These are phyloP conservation scores for Pelargonium australe DNA, from an alignment of 441 rosid species.

Conservation along the genomic window DNA sequence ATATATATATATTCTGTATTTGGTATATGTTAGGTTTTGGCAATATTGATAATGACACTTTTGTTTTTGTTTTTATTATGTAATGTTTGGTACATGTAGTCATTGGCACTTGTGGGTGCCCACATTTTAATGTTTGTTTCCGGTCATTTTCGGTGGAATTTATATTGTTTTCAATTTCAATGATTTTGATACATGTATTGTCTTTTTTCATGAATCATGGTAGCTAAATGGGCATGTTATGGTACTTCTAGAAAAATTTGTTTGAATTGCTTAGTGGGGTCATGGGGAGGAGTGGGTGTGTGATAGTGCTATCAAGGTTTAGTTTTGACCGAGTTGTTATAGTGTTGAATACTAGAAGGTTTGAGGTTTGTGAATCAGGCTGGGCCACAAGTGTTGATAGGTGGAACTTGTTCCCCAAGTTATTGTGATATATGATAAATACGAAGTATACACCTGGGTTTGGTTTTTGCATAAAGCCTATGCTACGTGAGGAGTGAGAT, in stretches of 20 bases:
- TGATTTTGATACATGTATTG: neutral
- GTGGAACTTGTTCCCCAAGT: neutral
- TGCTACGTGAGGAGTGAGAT: neutral
- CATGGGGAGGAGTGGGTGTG: too few relatives aligned
- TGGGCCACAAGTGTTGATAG: neutral
- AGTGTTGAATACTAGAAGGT: neutral
- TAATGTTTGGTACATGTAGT: neutral
- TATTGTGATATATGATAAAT: neutral
- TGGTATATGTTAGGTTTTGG: neutral
- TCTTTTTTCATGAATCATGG: neutral
- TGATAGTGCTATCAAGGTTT: too few relatives aligned
- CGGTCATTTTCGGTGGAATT: neutral
- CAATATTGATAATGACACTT: neutral
- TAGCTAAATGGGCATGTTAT: neutral
- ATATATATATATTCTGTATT: constrained; percentile 7
- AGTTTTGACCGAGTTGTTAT: neutral
- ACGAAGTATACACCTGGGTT: neutral
- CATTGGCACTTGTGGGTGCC: neutral
- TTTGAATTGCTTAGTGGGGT: too few relatives aligned
- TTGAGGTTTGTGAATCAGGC: neutral
- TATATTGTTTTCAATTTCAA: neutral
- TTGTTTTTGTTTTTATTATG: neutral
- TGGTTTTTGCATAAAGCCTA: neutral
- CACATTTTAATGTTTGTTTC: neutral
- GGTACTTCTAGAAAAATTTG: too few relatives aligned